phyloP scores from a whole-genome alignment of 352 stramenopile genomes.

The Phytophthora melonis region DNA sequence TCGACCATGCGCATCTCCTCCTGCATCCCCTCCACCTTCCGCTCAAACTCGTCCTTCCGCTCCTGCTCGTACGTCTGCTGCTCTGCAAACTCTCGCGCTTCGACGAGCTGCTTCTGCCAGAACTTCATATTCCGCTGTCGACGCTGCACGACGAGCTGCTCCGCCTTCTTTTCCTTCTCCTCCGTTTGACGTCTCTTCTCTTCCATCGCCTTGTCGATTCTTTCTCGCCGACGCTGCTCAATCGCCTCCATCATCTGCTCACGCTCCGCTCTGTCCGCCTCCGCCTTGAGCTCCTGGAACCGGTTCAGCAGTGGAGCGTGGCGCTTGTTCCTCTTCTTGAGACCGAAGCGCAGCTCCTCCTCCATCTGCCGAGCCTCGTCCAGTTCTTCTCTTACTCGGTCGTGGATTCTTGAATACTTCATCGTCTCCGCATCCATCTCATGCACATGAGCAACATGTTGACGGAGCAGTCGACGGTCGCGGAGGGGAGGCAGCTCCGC shows the following conservation, averaged over 20 bases:
- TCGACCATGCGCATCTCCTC: constrained; percentile 46
- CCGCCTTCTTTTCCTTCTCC: constrained; percentile 32
- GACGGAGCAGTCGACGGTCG: constrained; percentile 59
- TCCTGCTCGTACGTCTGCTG: constrained; percentile 48
- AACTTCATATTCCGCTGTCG: constrained; percentile 72
- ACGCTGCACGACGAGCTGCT: constrained; percentile 31
- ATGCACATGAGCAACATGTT: constrained; percentile 68
- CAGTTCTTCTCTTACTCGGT: constrained; percentile 52
- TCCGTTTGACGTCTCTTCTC: constrained; percentile 43
- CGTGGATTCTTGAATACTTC: constrained; percentile 62
- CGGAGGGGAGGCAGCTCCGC: constrained; percentile 68
- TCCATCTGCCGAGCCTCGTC: constrained; percentile 45
- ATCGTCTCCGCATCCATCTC: constrained; percentile 68
- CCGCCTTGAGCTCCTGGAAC: constrained; percentile 48
- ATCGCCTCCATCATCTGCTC: constrained; percentile 47
- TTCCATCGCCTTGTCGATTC: constrained; percentile 47
- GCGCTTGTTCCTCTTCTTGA: constrained; percentile 67
- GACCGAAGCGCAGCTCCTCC: constrained; percentile 57
- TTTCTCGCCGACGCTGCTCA: constrained; percentile 46
- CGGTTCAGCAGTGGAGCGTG: constrained; percentile 65
- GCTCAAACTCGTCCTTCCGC: constrained; percentile 33
- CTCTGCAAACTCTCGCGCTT: constrained; percentile 56
- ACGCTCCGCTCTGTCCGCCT: constrained; percentile 54
- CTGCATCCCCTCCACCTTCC: constrained; percentile 42
- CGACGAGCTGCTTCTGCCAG: constrained; percentile 73